phyloP scores from a whole-genome alignment of 495 filamentous ascomycete genomes.

The Corynascus novoguineensis region DNA sequence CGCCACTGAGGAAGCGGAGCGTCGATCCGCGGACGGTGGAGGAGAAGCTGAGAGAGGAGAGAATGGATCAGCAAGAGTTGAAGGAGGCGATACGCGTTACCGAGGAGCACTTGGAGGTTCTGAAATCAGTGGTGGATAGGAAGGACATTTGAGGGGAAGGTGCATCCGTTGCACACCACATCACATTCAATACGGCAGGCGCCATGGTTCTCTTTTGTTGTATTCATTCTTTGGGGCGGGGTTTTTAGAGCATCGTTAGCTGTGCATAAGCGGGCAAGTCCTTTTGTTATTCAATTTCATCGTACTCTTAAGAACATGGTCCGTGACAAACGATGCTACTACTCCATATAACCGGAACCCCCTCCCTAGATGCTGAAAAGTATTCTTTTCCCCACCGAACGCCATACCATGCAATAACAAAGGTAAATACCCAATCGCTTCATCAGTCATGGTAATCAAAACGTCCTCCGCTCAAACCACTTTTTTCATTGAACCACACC shows the following conservation, averaged over 20 bases:
- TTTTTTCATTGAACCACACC: background rate
- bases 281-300: background rate
- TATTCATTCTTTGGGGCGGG: background rate
- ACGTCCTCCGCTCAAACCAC: background rate
- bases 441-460: background rate
- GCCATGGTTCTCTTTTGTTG: background rate
- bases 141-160: slow-evolving; percentile 23
- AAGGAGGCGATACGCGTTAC: slow-evolving; percentile 80
- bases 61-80: slow-evolving; percentile 74
- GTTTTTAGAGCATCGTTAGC: background rate
- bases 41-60: slow-evolving; percentile 58
- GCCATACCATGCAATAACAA: slow-evolving; percentile 1
- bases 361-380: background rate
- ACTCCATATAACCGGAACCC: background rate
- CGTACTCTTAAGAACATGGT: background rate
- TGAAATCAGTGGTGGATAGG: slow-evolving; percentile 66
- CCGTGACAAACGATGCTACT: too few species aligned
- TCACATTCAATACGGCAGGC: background rate
- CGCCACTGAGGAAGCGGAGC: slow-evolving; percentile 31
- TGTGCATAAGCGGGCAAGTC: slow-evolving; percentile 7
- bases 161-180: background rate
- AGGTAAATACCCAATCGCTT: background rate
- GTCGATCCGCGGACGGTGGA: slow-evolving; percentile 45
- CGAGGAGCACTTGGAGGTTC: slow-evolving; percentile 67
- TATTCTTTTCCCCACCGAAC: background rate